Evolutionary conservation across 768 basidiomycete species (phyloP).

Genomic region (Cyathus striatus): DNA sequence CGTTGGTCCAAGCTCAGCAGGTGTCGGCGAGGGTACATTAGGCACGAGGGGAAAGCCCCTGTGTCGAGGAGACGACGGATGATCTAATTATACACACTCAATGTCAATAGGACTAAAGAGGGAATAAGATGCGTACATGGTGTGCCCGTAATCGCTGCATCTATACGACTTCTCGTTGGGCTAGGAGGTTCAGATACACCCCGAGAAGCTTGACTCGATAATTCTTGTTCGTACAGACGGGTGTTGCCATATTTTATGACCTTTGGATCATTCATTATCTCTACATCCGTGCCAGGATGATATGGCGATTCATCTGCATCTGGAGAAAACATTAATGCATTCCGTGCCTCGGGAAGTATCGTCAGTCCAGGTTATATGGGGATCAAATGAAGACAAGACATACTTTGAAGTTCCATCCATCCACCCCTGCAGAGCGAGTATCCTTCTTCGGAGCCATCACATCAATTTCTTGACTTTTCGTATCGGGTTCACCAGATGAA

Average conservation of each 20-base stretch:
- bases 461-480: constrained; percentile 25
- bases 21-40: constrained; percentile 82
- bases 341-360: too few species aligned
- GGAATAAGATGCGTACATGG: constrained; percentile 58
- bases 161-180: constrained; percentile 86
- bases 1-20: constrained; percentile 71
- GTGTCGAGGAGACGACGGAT: constrained; percentile 48
- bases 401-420: constrained; percentile 83
- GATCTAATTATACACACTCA: constrained; percentile 41
- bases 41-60: constrained; percentile 75
- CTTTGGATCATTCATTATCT: constrained; percentile 37
- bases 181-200: constrained; percentile 66
- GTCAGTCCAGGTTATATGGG: too few species aligned
- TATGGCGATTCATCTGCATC: constrained; percentile 87
- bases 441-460: constrained; percentile 82
- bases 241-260: constrained; percentile 79
- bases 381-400: too few species aligned
- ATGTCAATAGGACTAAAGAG: not conserved
- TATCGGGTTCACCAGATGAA: too few species aligned
- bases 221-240: constrained; percentile 70
- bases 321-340: constrained; percentile 92
- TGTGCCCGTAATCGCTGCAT: constrained; percentile 89
- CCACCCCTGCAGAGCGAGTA: constrained; percentile 63
- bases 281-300: constrained; percentile 32
- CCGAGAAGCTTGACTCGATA: constrained; percentile 33